These are phyloP conservation scores for Kregervanrija pseudodelftensis DNA, from an alignment of 805 yeast genomes.

Conservation along the genomic window DNA sequence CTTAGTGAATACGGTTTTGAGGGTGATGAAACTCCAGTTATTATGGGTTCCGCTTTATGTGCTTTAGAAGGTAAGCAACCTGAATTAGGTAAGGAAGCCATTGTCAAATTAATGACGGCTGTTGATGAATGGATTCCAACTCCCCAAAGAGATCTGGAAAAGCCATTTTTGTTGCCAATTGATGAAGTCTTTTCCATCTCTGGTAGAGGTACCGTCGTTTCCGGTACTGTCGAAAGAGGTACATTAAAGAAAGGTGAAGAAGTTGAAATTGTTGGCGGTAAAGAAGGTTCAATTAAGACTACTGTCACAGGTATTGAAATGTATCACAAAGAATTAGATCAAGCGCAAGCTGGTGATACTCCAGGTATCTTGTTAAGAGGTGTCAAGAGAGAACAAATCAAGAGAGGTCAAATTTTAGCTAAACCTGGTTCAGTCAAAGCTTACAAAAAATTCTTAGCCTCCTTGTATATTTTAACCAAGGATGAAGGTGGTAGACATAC, in stretches of 20 bases:
- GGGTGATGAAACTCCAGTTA: slow-evolving; percentile 96
- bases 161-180: slow-evolving; percentile 94
- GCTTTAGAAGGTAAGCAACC: slow-evolving; percentile 85
- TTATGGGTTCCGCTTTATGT: slow-evolving; percentile 98
- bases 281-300: slow-evolving; percentile 81
- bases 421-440: slow-evolving; percentile 90
- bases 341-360: slow-evolving; percentile 98
- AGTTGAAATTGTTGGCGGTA: slow-evolving; percentile 92
- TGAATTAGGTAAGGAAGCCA: slow-evolving; percentile 86
- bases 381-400: slow-evolving; percentile 93
- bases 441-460: slow-evolving; percentile 89
- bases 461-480: slow-evolving; percentile 84
- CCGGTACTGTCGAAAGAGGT: slow-evolving; percentile 99
- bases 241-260: slow-evolving; percentile 96
- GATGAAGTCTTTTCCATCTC: slow-evolving; percentile 97
- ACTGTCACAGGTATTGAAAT: slow-evolving; percentile 98
- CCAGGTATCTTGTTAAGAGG: slow-evolving; percentile 97
- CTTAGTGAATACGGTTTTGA: slow-evolving; percentile 88
- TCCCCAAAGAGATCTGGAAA: slow-evolving; percentile 91
- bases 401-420: slow-evolving; percentile 96
- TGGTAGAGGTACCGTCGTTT: slow-evolving; percentile 99
- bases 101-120: slow-evolving; percentile 77
- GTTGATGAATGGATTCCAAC: slow-evolving; percentile 95
- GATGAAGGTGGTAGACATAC: slow-evolving; percentile 99
- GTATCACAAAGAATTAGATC: slow-evolving; percentile 98